Evolutionary conservation across 129 eudicot genomes (phyloP).

Genomic region (Kitagawia praeruptora): DNA sequence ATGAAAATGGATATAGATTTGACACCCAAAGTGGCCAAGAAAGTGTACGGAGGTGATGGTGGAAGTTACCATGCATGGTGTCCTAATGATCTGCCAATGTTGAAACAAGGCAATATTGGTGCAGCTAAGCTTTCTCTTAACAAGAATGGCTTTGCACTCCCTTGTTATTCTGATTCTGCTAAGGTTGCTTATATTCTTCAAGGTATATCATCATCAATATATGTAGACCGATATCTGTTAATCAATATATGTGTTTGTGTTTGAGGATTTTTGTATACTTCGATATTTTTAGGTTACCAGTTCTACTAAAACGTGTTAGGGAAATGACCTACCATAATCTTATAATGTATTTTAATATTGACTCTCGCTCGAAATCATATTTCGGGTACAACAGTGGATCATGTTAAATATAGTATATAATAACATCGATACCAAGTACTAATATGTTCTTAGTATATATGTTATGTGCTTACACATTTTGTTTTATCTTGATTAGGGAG

Average conservation of each 20-base stretch:
- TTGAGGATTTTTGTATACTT: no score
- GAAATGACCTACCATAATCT: no score
- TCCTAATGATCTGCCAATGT: neutral
- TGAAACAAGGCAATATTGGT: neutral
- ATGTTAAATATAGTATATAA: no score
- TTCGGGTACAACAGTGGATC: no score
- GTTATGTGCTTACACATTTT: neutral
- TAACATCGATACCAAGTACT: no score
- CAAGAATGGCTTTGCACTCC: neutral
- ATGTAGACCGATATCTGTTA: no score
- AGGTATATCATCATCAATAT: neutral
- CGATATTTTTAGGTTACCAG: no score
- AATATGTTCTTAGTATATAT: neutral
- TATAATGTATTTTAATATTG: no score
- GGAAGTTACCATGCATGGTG: slow-evolving; percentile 1
- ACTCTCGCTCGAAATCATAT: no score
- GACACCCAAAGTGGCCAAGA: neutral
- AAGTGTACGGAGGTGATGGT: slow-evolving; percentile 1
- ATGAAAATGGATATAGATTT: neutral
- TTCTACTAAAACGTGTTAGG: no score
- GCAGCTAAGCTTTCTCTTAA: neutral
- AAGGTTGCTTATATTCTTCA: neutral
- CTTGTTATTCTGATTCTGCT: neutral
- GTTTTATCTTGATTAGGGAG: slow-evolving; percentile 12
- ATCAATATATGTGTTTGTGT: no score